Base-by-base conservation (phyloP, 352 stramenopile genomes). In the Aphanomyces astaci region DNA sequence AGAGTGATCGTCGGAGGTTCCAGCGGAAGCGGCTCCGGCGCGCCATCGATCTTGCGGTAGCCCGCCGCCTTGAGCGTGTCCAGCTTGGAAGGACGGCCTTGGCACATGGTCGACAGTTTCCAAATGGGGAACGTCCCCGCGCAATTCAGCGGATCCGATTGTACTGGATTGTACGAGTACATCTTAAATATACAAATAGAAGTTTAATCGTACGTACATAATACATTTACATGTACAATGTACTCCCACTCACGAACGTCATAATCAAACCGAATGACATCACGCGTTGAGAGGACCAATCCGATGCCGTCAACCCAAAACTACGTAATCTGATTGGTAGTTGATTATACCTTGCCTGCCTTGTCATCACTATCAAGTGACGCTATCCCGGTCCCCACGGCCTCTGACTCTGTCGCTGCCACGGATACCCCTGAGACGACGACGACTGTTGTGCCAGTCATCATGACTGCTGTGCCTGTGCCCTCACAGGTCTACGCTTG, bases 1-100 rank as follows among this genome's bases (percentile, higher is more conserved):
- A 97, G 75, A 31, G 89, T 94, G 71, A 96, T 94, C 49, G 90
- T 77, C 64, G 88, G 89, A 62, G 89, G 60, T 4, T 87, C 82
- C 24, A 97, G 73, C 64, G 90, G 88, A 56, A 96, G 73, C 25
- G 87, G 86, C 54, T 84, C 77, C 32, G 88, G 87, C 1, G 86
- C 76, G 19, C 86, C 84, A 31, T 88, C 81, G 10, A 91, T 76
- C 69, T 90, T 84, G 59, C 73, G 80, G 77, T 82, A 94, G 63
- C 85, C 85, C 15, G 81, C 81, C 22, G 80, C 72, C 1, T 79
- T 81, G 24, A 93, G 75, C 63, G 30, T 39, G 31, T 48, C n/a
- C 7, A 31, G 11, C 27, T 65, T 65, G 36, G 56, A 53, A 24
- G 56, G 56, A 24, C 24, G 33, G n/a, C 56, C 39, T 65, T 65